phyloP scores from a whole-genome alignment of 257 asterid genomes.

The Vinca minor region DNA sequence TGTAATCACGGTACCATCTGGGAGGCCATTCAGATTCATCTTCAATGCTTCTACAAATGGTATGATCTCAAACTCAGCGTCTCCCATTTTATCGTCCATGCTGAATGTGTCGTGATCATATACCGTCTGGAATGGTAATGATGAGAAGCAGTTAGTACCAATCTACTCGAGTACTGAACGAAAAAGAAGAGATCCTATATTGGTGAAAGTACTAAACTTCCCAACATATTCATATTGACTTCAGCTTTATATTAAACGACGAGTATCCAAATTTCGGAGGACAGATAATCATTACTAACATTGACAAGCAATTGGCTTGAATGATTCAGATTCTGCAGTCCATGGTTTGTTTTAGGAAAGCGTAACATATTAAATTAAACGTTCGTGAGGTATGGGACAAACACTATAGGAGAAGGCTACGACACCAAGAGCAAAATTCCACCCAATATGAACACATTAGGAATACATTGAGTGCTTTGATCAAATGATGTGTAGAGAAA shows the following conservation, averaged over 20 bases:
- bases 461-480: too few species aligned
- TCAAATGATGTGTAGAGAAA: too few species aligned
- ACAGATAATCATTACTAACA: not conserved
- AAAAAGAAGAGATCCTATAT: too few species aligned
- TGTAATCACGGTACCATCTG: slow-evolving; percentile 29
- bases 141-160: not conserved
- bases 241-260: not conserved
- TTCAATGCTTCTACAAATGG: slow-evolving; percentile 32
- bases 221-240: too few species aligned
- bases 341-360: not conserved
- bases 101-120: slow-evolving; percentile 44
- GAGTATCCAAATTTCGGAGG: not conserved
- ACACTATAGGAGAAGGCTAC: not conserved
- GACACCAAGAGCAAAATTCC: not conserved
- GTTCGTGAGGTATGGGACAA: not conserved
- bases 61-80: slow-evolving; percentile 37
- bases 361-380: not conserved
- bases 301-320: not conserved
- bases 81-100: slow-evolving; percentile 49
- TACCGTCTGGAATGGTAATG: slow-evolving; percentile 26
- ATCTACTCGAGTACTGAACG: too few species aligned
- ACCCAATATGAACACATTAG: not conserved
- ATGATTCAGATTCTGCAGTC: not conserved
- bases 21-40: slow-evolving; percentile 30
- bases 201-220: not conserved